phyloP scores from a whole-genome alignment of 345 rosid genomes.

The Acer saccharum region DNA sequence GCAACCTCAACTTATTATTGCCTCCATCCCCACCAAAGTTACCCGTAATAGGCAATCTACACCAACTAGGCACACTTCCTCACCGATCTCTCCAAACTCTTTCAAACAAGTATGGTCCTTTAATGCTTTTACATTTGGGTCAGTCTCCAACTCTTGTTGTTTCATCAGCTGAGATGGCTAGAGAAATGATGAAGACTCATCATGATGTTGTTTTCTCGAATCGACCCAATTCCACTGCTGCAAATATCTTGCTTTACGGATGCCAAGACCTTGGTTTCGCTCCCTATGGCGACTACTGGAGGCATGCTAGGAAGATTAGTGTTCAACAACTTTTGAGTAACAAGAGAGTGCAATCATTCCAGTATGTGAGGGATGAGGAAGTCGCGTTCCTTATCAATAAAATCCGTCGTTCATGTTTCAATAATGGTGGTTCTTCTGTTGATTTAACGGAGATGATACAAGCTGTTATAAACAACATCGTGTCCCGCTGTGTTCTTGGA shows the following conservation, averaged over 20 bases:
- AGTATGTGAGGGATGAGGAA: constrained; percentile 28
- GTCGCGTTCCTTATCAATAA: not conserved
- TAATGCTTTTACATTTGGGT: constrained; percentile 22
- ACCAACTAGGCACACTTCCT: constrained; percentile 18
- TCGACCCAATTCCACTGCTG: constrained; percentile 20
- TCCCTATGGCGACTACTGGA: constrained; percentile 32
- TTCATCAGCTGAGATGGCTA: constrained; percentile 24
- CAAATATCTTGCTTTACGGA: constrained; percentile 6
- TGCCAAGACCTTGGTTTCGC: constrained; percentile 13
- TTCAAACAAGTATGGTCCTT: constrained; percentile 22
- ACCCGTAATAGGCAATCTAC: constrained; percentile 30
- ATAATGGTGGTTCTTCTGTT: no score
- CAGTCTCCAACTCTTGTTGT: constrained; percentile 23
- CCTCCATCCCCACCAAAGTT: constrained; percentile 32
- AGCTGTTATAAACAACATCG: no score
- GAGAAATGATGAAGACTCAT: constrained; percentile 20
- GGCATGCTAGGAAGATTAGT: constrained; percentile 17
- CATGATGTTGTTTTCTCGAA: constrained; percentile 23
- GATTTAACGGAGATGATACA: no score
- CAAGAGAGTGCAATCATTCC: constrained; percentile 23
- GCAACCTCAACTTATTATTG: not conserved
- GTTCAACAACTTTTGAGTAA: constrained; percentile 17
- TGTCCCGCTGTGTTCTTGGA: no score
- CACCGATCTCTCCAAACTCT: constrained; percentile 20
- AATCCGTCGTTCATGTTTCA: no score